Evolutionary conservation across 2,329 filamentous ascomycete genomes (phyloP), one percentile per base, ranked within the genome.

Genomic region (Fonsecaea pugnacius): DNA sequence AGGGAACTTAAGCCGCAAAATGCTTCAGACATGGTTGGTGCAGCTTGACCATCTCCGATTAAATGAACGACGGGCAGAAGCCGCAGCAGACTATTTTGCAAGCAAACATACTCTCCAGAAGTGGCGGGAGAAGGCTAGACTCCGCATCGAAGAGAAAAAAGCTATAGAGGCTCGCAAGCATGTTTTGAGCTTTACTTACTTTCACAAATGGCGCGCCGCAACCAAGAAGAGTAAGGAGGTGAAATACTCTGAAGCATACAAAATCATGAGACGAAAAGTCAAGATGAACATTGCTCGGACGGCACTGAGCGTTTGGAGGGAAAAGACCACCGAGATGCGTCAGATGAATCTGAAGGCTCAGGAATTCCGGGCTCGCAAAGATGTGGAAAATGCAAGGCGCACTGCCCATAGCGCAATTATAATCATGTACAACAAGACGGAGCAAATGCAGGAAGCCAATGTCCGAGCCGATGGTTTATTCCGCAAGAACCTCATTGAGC

Each of bases 231-330:
- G 55, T 21, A 68, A 68, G 36, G 46, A 66, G 16, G 59, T 36
- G n/a, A 66, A 62, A 56, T 68, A 68, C 55, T 33, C 52, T 3
- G 61, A 62, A 2, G 64, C 66, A 8, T 68, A 68, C 64, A 66
- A 68, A 40, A 40, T 16, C 14, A 68, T 68, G 64, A 60, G 66
- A 40, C 40, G 62, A 36, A 66, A 63, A 33, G 66, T 68, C 38
- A 68, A 68, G 52, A 46, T 60, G 35, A 66, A 66, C 12, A 66
- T 68, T 9, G 66, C 63, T 30, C 61, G 61, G n/a, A 59, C 64
- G 4, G 64, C 63, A 32, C 60, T 68, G 16, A 58, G 36, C 24
- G 40, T 51, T 35, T 68, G 66, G 66, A 56, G 64, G 50, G 32
- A 58, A 24, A 63, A 68, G 51, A 56, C 61, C 9, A 46, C 35